Evolutionary conservation across 2,329 filamentous ascomycete species (phyloP), one percentile per base, ranked within the genome.

Genomic region (Pestalotiopsis sp.): DNA sequence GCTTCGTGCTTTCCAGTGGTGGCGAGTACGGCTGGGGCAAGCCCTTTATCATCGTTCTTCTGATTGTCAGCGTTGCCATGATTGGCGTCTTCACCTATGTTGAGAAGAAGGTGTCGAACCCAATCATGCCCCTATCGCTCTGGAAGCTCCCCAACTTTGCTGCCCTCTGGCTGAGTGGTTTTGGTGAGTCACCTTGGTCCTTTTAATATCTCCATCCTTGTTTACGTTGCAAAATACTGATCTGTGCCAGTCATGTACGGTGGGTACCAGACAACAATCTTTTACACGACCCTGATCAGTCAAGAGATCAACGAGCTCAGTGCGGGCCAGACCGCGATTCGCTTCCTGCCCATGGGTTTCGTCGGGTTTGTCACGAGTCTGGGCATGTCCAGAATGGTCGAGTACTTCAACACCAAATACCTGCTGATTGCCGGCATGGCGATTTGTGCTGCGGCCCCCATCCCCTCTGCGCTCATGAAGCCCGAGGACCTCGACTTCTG

Each of bases 141-240:
- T 84, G 82, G 82, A 84, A 81, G 62, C 77, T 83, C 20, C 78
- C 77, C 31, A 84, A 84, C 69, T 84, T 84, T 67, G 82, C 81
- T 5, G 81, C 80, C 3, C 73, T 84, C 0, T 84, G 82, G 82
- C 75, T 84, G 27, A 77, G 81, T 14, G 82, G 82, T 1, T 83
- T 84, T 20, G 66, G 66, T 67, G 20, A 61, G 58, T 27, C 23
- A 20, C 36, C 23, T 52, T 36, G n/a, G 31, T 31, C 11, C n/a
- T 7, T 39, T 4, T 14, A n/a, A n/a, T 38, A 20, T 39, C 25
- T 27, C 38, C 20, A 31, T 13, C 12, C 39, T 49, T 17, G 17
- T 27, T 59, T 36, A 9, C n/a, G 9, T 20, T 9, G 14, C n/a
- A 52, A 52, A 6, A 23, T 36, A 36, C 59, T 62, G 27, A 62